These are phyloP conservation scores for Beauveria varroae DNA, from an alignment of 2,329 filamentous ascomycete genomes.

Conservation along the genomic window DNA sequence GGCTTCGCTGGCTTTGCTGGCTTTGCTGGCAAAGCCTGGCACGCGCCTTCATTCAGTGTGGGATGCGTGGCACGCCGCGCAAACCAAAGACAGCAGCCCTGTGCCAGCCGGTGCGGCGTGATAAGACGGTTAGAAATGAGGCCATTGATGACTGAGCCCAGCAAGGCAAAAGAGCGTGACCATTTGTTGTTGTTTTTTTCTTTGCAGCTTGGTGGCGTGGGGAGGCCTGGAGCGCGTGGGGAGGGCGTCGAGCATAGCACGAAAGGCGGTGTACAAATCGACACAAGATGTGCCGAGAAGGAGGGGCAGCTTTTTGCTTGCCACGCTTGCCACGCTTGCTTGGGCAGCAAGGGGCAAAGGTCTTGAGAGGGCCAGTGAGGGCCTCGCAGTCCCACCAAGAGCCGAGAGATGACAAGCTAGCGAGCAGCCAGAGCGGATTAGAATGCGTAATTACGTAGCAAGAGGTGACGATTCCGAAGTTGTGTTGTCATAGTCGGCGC, in stretches of 20 bases:
- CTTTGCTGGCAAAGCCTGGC: neutral
- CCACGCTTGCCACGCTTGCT: neutral
- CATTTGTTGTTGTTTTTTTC: neutral
- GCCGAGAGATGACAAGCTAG: slow-evolving; percentile 3
- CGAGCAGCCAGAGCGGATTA: slow-evolving; percentile 5
- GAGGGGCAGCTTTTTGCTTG: neutral
- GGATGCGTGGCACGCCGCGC: neutral
- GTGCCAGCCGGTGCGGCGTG: neutral
- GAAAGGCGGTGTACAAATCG: slow-evolving; percentile 7
- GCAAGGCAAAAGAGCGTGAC: neutral
- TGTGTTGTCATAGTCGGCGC: slow-evolving; percentile 1
- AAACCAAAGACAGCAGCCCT: neutral
- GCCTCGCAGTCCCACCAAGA: slow-evolving; percentile 7
- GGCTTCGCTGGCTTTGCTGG: neutral
- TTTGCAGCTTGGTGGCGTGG: neutral
- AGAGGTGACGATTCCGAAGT: neutral
- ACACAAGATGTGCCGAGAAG: slow-evolving; percentile 8
- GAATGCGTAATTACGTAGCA: slow-evolving; percentile 8
- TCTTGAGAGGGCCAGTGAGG: neutral
- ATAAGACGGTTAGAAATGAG: neutral
- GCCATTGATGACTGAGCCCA: neutral
- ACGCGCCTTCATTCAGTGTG: neutral
- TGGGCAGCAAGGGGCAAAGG: slow-evolving; percentile 5
- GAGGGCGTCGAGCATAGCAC: neutral
- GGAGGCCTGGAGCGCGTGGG: slow-evolving; percentile 1